Percentiles rank a stretch among this genome's conserved stretches.
Conservation (phyloP, 768 basidiomycete species). For the Kwoniella dendrophila region DNA sequence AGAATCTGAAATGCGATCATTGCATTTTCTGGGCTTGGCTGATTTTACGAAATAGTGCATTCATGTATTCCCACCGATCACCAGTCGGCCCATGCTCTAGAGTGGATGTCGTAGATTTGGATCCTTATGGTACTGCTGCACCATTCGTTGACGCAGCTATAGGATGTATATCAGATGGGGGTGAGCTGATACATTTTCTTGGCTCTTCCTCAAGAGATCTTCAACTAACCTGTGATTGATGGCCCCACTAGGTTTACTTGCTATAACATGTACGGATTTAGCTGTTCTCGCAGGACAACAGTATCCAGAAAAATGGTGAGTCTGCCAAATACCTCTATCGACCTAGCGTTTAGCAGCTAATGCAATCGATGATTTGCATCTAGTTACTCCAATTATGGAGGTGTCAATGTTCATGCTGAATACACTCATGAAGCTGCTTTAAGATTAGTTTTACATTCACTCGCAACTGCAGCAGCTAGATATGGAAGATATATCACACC, state of each 20-base stretch:
- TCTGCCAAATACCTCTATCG: slow-evolving; percentile 5
- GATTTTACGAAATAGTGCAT: slow-evolving; percentile 60
- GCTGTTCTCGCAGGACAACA: slow-evolving; percentile 90
- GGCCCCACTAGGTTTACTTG: slow-evolving; percentile 70
- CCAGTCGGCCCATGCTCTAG: slow-evolving; percentile 61
- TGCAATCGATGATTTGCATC: not conserved
- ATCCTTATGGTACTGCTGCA: slow-evolving; percentile 95
- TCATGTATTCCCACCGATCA: slow-evolving; percentile 87
- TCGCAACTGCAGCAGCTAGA: slow-evolving; percentile 83
- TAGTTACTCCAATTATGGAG: slow-evolving; percentile 95
- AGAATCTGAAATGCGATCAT: not conserved
- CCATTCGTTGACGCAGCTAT: slow-evolving; percentile 96
- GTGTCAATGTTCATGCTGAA: slow-evolving; percentile 84
- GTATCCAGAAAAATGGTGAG: slow-evolving; percentile 94
- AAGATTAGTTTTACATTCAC: slow-evolving; percentile 80
- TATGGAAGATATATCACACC: slow-evolving; percentile 89
- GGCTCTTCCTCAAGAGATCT: not conserved
- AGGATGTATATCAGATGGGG: slow-evolving; percentile 83
- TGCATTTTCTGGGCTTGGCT: not conserved
- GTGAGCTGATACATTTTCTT: slow-evolving; percentile 57
- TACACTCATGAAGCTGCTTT: slow-evolving; percentile 93
- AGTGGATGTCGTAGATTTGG: slow-evolving; percentile 95
- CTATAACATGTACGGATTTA: slow-evolving; percentile 95
- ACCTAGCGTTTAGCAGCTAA: not conserved
- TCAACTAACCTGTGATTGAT: not conserved